Evolutionary conservation across 768 basidiomycete species (phyloP).

Genomic region (Mycena chlorophos): DNA sequence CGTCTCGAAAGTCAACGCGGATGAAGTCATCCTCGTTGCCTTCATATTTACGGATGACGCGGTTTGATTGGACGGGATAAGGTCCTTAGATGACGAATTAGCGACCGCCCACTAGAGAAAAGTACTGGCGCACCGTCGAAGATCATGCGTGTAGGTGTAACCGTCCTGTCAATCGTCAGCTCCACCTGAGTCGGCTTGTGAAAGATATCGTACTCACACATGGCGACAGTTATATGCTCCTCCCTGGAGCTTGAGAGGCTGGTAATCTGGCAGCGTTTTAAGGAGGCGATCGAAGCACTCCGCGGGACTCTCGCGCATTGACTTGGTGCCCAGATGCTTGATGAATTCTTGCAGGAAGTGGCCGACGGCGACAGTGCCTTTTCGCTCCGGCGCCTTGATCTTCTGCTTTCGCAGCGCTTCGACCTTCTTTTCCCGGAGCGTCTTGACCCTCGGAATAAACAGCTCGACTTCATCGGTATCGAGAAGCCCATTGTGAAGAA

Average conservation of each 20-base stretch:
- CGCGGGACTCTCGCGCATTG: slow-evolving; percentile 38
- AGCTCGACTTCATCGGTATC: slow-evolving; percentile 56
- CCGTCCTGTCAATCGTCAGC: slow-evolving; percentile 35
- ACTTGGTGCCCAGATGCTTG: slow-evolving; percentile 46
- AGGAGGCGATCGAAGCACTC: slow-evolving; percentile 47
- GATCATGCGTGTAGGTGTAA: slow-evolving; percentile 72
- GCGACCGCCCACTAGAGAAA: not conserved
- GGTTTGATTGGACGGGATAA: slow-evolving; percentile 72
- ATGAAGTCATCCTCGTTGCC: slow-evolving; percentile 68
- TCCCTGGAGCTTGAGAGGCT: slow-evolving; percentile 26
- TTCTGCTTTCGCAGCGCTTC: slow-evolving; percentile 36
- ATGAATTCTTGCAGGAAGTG: slow-evolving; percentile 57
- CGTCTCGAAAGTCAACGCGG: slow-evolving; percentile 83
- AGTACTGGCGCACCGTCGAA: slow-evolving; percentile 47
- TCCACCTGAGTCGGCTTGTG: not conserved
- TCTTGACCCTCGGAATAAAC: slow-evolving; percentile 45
- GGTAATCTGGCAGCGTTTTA: slow-evolving; percentile 26
- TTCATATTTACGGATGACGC: slow-evolving; percentile 69
- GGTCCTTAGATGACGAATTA: slow-evolving; percentile 46
- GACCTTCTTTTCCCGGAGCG: slow-evolving; percentile 42
- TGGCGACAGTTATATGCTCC: slow-evolving; percentile 68
- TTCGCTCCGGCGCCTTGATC: too few species aligned
- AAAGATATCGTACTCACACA: slow-evolving; percentile 40
- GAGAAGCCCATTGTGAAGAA: slow-evolving; percentile 63
- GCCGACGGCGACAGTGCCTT: slow-evolving; percentile 34